These are phyloP conservation scores for Echinosophora koreensis DNA, from an alignment of 306 rosid species.

Conservation along the genomic window DNA sequence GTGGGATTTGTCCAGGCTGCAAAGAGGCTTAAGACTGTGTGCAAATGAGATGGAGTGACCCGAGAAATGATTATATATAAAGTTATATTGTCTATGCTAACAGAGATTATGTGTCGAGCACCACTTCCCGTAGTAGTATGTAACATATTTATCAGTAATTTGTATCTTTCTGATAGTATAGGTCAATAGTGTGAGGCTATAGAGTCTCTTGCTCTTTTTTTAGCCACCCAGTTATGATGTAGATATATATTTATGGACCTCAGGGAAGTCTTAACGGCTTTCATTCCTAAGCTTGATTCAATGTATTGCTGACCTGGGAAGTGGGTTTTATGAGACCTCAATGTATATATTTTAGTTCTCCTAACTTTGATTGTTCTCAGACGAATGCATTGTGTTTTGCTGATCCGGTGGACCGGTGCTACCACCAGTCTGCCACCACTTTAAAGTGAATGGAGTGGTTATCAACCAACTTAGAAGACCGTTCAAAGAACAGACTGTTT, in stretches of 20 bases:
- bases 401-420: background rate
- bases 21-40: conserved; percentile 82
- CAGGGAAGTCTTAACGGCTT: conserved; percentile 59
- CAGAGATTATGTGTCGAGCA: conserved; percentile 59
- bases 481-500: background rate
- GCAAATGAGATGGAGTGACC: conserved; percentile 72
- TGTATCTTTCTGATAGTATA: conserved; percentile 57
- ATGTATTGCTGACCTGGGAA: conserved; percentile 73
- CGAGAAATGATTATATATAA: conserved; percentile 34
- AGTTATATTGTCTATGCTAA: conserved; percentile 67
- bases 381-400: background rate
- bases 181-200: conserved; percentile 55
- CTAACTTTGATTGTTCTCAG: background rate
- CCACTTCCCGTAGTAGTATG: conserved; percentile 66
- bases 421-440: conserved; percentile 23
- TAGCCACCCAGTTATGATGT: conserved; percentile 70
- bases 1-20: conserved; percentile 96
- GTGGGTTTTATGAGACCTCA: conserved; percentile 55
- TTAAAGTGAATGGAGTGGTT: background rate
- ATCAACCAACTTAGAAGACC: background rate
- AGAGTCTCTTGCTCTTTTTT: conserved; percentile 69
- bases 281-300: conserved; percentile 54
- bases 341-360: conserved; percentile 56
- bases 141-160: conserved; percentile 62
- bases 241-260: conserved; percentile 65